Conservation (phyloP, 2,329 filamentous ascomycete species). For the Calonectria honghensis region DNA sequence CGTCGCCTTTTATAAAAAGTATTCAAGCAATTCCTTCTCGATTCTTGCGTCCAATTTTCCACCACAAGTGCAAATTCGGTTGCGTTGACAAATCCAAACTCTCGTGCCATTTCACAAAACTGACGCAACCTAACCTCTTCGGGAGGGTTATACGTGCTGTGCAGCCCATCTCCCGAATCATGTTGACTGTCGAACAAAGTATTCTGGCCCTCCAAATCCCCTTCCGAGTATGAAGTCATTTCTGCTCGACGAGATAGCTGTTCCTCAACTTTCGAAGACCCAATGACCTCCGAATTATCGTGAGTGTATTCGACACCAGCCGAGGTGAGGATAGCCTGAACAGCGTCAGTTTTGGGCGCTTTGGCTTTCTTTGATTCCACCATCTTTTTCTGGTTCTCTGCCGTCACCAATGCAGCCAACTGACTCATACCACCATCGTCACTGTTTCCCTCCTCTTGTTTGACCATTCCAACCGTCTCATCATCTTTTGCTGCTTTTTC, state of each 20-base stretch:
- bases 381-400: constrained; percentile 66
- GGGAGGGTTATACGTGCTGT: constrained; percentile 80
- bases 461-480: constrained; percentile 64
- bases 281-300: constrained; percentile 96
- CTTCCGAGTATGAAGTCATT: constrained; percentile 69
- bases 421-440: constrained; percentile 83
- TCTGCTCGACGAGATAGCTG: constrained; percentile 86
- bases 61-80: constrained; percentile 93
- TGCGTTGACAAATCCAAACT: constrained; percentile 84
- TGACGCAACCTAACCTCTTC: constrained; percentile 84
- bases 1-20: constrained; percentile 84
- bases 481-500: constrained; percentile 75
- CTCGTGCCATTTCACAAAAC: constrained; percentile 91
- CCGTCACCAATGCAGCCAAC: constrained; percentile 74
- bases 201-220: constrained; percentile 69
- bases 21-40: constrained; percentile 86
- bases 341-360: constrained; percentile 78
- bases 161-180: constrained; percentile 55
- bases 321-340: constrained; percentile 90
- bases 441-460: constrained; percentile 70
- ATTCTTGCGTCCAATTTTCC: constrained; percentile 91
- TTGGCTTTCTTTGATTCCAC: constrained; percentile 59
- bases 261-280: constrained; percentile 93
- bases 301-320: constrained; percentile 97
- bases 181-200: constrained; percentile 74